Evolutionary conservation across 2,329 filamentous ascomycete species (phyloP), one percentile per base, ranked within the genome.

Genomic region (Colletotrichum sidae): DNA sequence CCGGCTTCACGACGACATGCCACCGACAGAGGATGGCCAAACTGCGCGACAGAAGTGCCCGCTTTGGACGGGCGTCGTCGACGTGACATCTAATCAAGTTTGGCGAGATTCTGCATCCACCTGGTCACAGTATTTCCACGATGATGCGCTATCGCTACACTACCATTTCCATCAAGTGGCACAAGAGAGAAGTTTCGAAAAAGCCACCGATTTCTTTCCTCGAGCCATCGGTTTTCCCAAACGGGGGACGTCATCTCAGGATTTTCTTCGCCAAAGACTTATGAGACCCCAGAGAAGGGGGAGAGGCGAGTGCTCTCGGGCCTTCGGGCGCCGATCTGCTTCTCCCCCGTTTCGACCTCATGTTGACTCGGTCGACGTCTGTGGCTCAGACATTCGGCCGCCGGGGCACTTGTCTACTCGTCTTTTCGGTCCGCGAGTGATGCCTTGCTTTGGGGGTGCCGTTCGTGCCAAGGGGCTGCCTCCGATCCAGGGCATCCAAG

Each of bases 311-410:
- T 39, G 8, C 46, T 13, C 42, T 25, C 49, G 38, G 33, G n/a
- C 10, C 47, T 52, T 6, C 33, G 33, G 25, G 25, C 39, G 56
- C 39, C 49, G 49, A 59, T 53, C 56, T 15, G 49, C 15, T n/a
- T 17, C 4, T 25, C 44, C 44, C 42, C 35, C 15, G 49, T 47
- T 35, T 60, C 56, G 45, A 33, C 56, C 47, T 60, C 47, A 60
- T 38, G 39, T 39, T 53, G 56, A 60, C 38, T 52, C 56, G 49
- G 56, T 42, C 56, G 41, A 46, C 49, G 41, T 60, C 56, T 53
- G 49, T 60, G 56, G 56, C 49, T 60, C 56, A 60, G 56, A 60
- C 56, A 41, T 13, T 53, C 49, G 56, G 12, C 34, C 15, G 15
- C 49, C 56, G 34, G 35, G 25, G 25, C 25, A 25, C 25, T 25